Evolutionary conservation across 1,284 basidiomycete species (phyloP).

Genomic region (Cryptococcus depauperatus): DNA sequence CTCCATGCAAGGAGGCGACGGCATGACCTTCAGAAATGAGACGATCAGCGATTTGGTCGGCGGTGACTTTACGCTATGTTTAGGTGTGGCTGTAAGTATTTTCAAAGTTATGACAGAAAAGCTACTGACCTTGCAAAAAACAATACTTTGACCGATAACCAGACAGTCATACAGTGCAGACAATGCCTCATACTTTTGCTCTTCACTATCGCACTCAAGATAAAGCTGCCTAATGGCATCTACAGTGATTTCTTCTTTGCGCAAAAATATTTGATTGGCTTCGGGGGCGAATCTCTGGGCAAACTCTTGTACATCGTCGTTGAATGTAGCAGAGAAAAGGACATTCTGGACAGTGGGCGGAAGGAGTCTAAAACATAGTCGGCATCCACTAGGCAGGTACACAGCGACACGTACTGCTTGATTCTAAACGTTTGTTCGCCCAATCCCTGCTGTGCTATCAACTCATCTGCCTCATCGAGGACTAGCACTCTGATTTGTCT

Average conservation of each 20-base stretch:
- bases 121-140: conserved; percentile 82
- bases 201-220: conserved; percentile 82
- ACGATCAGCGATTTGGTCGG: conserved; percentile 81
- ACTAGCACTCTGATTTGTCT: conserved; percentile 85
- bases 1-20: conserved; percentile 91
- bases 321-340: conserved; percentile 97
- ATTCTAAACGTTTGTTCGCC: conserved; percentile 94
- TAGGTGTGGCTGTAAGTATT: background rate
- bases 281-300: conserved; percentile 85
- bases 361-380: conserved; percentile 25
- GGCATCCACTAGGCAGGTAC: background rate
- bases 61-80: conserved; percentile 79
- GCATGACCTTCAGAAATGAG: conserved; percentile 94
- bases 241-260: conserved; percentile 88
- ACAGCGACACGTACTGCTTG: conserved; percentile 63
- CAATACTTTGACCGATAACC: conserved; percentile 94
- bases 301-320: conserved; percentile 81
- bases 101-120: background rate
- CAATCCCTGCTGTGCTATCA: conserved; percentile 91
- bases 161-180: conserved; percentile 83
- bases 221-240: conserved; percentile 97
- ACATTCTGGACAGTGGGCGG: conserved; percentile 65
- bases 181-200: conserved; percentile 92
- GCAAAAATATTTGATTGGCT: conserved; percentile 93
- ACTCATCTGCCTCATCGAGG: conserved; percentile 97